Percentiles rank a stretch among this genome's conserved stretches.
Conservation (phyloP, 805 yeast genomes). For the Hemisphaericaspora nanyangensis region DNA sequence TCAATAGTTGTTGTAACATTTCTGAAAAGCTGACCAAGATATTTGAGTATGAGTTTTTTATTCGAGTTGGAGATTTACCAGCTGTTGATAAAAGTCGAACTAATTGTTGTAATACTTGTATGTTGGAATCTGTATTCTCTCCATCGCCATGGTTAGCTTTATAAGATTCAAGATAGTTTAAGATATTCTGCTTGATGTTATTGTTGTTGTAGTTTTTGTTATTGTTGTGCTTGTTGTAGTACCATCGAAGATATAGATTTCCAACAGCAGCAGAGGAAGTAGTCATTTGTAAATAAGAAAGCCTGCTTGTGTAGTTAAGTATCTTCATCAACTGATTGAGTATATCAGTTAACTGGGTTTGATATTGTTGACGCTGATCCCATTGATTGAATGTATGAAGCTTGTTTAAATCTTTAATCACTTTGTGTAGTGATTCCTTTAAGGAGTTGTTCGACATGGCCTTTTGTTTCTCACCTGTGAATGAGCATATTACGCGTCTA, state of each 20-base stretch:
- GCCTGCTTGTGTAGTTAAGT: not conserved
- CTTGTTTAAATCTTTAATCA: not conserved
- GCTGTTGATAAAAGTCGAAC: not conserved
- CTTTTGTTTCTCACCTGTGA: no score
- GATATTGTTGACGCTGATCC: no score
- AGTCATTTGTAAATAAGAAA: not conserved
- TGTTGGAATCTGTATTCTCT: not conserved
- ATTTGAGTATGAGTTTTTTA: conserved; percentile 15
- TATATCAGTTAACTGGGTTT: no score
- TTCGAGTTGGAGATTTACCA: conserved; percentile 10
- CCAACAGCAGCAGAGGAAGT: not conserved
- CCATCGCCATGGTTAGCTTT: not conserved
- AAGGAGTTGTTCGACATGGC: not conserved
- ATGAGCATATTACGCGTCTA: no score
- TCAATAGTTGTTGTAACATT: conserved; percentile 13
- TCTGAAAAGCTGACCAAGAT: conserved; percentile 13
- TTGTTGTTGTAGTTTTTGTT: not conserved
- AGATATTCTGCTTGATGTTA: not conserved
- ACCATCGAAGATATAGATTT: not conserved
- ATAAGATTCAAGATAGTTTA: not conserved
- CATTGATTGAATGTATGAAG: not conserved
- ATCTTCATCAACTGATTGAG: not conserved
- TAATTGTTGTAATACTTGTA: not conserved
- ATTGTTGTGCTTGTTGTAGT: not conserved
- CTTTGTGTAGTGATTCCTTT: not conserved